Evolutionary conservation across 129 eudicot genomes (phyloP).

Genomic region (Mikania micrantha): DNA sequence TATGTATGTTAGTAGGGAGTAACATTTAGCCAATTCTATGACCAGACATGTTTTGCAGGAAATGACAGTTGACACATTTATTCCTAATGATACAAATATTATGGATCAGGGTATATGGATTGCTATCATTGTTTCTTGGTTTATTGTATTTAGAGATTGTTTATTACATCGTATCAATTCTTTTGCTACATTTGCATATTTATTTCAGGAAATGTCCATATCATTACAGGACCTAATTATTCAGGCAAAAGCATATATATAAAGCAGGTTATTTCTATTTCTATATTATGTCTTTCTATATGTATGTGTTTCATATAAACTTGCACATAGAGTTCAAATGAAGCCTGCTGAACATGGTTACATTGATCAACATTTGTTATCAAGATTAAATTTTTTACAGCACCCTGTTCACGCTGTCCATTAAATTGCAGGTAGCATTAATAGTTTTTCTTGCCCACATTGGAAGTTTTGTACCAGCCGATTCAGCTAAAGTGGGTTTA

Average conservation of each 20-base stretch:
- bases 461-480: slow-evolving; percentile 98
- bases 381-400: neutral
- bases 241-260: slow-evolving; percentile 95
- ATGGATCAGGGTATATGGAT: slow-evolving; percentile 49
- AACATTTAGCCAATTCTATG: too few species aligned
- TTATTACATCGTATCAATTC: neutral
- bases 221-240: too few species aligned
- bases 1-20: neutral
- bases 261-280: slow-evolving; percentile 64
- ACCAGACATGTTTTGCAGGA: too few species aligned
- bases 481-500: slow-evolving; percentile 82
- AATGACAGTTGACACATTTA: slow-evolving; percentile 92
- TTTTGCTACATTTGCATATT: neutral
- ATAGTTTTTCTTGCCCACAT: slow-evolving; percentile 91
- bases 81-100: slow-evolving; percentile 90
- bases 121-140: neutral
- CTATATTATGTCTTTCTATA: neutral
- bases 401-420: neutral
- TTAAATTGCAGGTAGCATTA: slow-evolving; percentile 68
- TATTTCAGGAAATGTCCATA: slow-evolving; percentile 65
- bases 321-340: neutral
- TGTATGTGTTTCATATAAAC: slow-evolving; percentile 7
- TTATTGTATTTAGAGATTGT: neutral
- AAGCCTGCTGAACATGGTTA: neutral
- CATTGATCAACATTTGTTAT: neutral